Conservation (phyloP, 1,139 yeast genomes). For the Saccharomyces hybrid region DNA sequence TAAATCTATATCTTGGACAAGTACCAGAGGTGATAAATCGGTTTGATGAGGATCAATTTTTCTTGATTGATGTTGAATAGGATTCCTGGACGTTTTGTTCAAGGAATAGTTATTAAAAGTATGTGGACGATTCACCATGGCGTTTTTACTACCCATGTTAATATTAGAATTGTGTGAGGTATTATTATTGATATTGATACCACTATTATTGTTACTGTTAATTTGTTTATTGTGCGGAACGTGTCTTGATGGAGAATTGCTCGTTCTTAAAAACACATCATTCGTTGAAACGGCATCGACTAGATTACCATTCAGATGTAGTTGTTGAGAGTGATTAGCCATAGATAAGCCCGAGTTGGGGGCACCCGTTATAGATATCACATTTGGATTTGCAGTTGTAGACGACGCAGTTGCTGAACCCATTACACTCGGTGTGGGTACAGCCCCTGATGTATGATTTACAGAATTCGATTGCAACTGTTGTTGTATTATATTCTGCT, state of each 20-base stretch:
- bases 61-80: constrained; percentile 4
- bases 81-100: not conserved
- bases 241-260: constrained; percentile 1
- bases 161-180: not conserved
- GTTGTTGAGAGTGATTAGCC: constrained; percentile 13
- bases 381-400: not conserved
- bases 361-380: not conserved
- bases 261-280: constrained; percentile 59
- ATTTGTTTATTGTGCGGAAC: not conserved
- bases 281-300: constrained; percentile 80
- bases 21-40: not conserved
- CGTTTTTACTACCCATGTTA: not conserved
- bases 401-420: constrained; percentile 1
- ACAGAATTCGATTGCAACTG: constrained; percentile 2
- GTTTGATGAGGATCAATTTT: constrained; percentile 2
- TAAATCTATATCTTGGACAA: constrained; percentile 14
- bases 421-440: constrained; percentile 1
- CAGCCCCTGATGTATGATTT: not conserved
- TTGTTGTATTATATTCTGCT: constrained; percentile 5
- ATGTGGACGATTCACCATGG: not conserved
- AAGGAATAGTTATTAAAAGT: constrained; percentile 4
- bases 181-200: not conserved
- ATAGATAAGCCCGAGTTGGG: constrained; percentile 2
- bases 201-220: not conserved
- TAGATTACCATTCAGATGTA: constrained; percentile 29